Conservation (phyloP, 306 rosid genomes). For the Fragaria iinumae region DNA sequence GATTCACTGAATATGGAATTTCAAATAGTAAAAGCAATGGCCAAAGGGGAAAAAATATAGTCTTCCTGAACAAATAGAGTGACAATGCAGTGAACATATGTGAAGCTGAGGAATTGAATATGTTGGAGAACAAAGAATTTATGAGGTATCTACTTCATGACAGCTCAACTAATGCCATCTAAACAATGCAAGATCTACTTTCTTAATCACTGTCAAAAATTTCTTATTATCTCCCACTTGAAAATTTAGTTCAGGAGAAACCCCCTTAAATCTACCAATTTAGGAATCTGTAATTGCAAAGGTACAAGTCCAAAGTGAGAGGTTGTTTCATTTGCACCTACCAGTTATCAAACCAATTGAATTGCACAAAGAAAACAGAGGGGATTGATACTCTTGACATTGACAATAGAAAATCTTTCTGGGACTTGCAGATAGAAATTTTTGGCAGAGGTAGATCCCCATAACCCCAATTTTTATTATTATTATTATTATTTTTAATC, state of each 20-base stretch:
- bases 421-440: not conserved
- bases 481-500: not conserved
- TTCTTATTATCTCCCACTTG: not conserved
- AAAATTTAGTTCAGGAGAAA: slow-evolving; percentile 8
- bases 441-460: not conserved
- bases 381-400: slow-evolving; percentile 17
- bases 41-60: not conserved
- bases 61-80: no score
- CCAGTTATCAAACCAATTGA: slow-evolving; percentile 7
- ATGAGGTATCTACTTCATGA: slow-evolving; percentile 33
- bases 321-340: not conserved
- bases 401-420: not conserved
- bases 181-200: slow-evolving; percentile 7
- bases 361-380: slow-evolving; percentile 5
- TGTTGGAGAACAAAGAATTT: slow-evolving; percentile 17
- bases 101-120: slow-evolving; percentile 27
- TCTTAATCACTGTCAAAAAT: slow-evolving; percentile 3
- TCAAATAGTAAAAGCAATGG: not conserved
- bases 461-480: not conserved
- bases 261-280: slow-evolving; percentile 5
- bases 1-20: slow-evolving; percentile 5
- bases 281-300: not conserved
- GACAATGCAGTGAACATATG: not conserved
- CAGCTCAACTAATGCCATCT: slow-evolving; percentile 28
- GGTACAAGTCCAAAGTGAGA: not conserved